A percentile compares a stretch with the other conserved stretches of the same genome.
phyloP scores from a whole-genome alignment of 2,329 filamentous ascomycete species.

The Trichoderma sp. region DNA sequence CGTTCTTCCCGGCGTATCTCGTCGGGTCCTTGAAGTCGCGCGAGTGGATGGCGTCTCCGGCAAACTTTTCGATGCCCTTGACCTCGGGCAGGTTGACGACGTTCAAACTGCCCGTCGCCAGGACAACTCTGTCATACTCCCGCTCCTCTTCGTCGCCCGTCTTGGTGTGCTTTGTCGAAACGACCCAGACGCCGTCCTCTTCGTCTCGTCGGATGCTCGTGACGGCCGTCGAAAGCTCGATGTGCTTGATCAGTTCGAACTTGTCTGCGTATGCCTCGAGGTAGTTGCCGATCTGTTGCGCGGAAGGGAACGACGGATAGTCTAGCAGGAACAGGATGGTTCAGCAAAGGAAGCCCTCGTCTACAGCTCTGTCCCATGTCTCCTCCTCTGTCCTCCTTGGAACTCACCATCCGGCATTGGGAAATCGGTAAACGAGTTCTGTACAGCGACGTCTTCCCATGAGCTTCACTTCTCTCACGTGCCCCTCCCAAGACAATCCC shows the following conservation, averaged over 20 bases:
- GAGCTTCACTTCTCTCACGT: conserved; percentile 6
- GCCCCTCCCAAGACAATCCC: background rate
- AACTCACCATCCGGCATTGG: conserved; percentile 38
- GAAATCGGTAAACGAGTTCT: conserved; percentile 42
- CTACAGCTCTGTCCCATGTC: background rate
- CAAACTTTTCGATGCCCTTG: conserved; percentile 44
- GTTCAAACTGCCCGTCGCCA: conserved; percentile 42
- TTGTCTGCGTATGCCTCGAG: conserved; percentile 40
- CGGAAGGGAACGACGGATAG: conserved; percentile 34
- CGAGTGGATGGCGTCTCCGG: conserved; percentile 46
- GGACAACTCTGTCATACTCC: conserved; percentile 43
- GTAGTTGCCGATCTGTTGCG: conserved; percentile 38
- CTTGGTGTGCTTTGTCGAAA: conserved; percentile 36
- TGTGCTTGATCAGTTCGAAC: conserved; percentile 36
- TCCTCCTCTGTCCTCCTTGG: background rate
- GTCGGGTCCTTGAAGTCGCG: conserved; percentile 40
- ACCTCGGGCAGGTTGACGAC: conserved; percentile 42
- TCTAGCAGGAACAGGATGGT: conserved; percentile 21
- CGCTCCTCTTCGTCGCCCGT: conserved; percentile 31
- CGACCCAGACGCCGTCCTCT: conserved; percentile 35
- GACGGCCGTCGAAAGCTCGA: conserved; percentile 37
- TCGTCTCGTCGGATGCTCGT: conserved; percentile 36
- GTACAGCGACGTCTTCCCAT: background rate
- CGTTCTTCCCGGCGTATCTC: conserved; percentile 46
- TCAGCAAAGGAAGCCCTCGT: background rate